phyloP scores from a whole-genome alignment of 441 rosid species.

The Sinapis alba region DNA sequence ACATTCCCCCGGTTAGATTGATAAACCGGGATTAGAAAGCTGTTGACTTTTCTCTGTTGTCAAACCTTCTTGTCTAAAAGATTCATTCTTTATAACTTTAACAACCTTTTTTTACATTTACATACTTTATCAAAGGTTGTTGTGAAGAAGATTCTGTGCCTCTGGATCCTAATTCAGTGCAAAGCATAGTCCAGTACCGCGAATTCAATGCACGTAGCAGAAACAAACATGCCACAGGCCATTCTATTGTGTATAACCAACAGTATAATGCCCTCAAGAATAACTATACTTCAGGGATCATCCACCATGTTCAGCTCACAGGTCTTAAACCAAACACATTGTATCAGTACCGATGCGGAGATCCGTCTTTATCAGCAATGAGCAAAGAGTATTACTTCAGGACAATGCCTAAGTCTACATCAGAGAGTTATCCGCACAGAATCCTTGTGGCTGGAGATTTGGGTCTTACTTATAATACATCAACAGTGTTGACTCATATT shows the following conservation, averaged over 20 bases:
- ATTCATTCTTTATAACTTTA: background rate
- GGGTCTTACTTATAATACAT: constrained; percentile 80
- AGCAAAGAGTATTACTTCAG: constrained; percentile 72
- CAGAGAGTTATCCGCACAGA: constrained; percentile 57
- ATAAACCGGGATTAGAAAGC: background rate
- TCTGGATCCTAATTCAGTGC: constrained; percentile 44
- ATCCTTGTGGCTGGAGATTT: constrained; percentile 72
- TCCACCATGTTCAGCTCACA: constrained; percentile 61
- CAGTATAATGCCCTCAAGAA: constrained; percentile 43
- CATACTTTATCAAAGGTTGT: background rate
- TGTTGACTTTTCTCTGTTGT: background rate
- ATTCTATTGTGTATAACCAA: constrained; percentile 49
- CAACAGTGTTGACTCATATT: constrained; percentile 60
- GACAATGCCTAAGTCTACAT: constrained; percentile 71
- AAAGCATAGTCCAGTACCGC: constrained; percentile 52
- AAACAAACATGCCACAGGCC: constrained; percentile 37
- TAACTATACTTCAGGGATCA: constrained; percentile 62
- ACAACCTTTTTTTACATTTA: background rate
- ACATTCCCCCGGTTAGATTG: background rate
- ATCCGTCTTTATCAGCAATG: constrained; percentile 59
- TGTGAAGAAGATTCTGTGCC: constrained; percentile 40
- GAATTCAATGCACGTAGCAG: background rate
- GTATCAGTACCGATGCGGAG: constrained; percentile 72
- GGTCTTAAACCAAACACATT: constrained; percentile 58
- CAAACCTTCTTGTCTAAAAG: background rate